These are phyloP conservation scores for Candida maltosa DNA, from an alignment of 805 yeast species.

Conservation along the genomic window DNA sequence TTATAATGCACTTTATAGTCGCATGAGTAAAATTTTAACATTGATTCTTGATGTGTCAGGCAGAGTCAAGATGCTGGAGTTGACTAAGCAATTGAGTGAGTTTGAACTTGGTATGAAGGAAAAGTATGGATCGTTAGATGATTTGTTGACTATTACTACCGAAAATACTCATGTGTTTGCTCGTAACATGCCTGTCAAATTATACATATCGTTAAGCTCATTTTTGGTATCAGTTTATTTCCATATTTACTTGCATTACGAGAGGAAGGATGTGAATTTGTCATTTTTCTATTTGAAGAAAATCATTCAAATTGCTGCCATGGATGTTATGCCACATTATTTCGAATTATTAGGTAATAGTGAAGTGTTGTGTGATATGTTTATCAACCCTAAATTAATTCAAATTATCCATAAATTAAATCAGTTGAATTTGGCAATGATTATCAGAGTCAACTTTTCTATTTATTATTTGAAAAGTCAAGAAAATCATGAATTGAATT, in stretches of 20 bases:
- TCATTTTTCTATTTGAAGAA: constrained; percentile 37
- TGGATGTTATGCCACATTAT: constrained; percentile 35
- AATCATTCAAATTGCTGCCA: constrained; percentile 22
- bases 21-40: constrained; percentile 30
- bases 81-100: constrained; percentile 30
- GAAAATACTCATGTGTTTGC: constrained; percentile 8
- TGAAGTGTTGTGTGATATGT: constrained; percentile 32
- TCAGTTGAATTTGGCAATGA: constrained; percentile 25
- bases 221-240: constrained; percentile 38
- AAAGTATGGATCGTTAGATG: constrained; percentile 25
- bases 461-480: constrained; percentile 20
- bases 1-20: constrained; percentile 17
- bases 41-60: constrained; percentile 39
- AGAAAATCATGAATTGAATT: constrained; percentile 18
- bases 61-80: constrained; percentile 31
- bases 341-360: constrained; percentile 28
- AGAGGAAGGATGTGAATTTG: constrained; percentile 25
- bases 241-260: constrained; percentile 42
- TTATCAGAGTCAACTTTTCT: constrained; percentile 26
- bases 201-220: constrained; percentile 24
- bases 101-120: constrained; percentile 32
- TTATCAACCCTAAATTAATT: constrained; percentile 34
- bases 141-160: constrained; percentile 14
- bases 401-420: constrained; percentile 28
- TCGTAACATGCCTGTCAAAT: constrained; percentile 19